Evolutionary conservation across 176 grass and related monocot species (phyloP).

Genomic region (Rhynchospora tenuis): DNA sequence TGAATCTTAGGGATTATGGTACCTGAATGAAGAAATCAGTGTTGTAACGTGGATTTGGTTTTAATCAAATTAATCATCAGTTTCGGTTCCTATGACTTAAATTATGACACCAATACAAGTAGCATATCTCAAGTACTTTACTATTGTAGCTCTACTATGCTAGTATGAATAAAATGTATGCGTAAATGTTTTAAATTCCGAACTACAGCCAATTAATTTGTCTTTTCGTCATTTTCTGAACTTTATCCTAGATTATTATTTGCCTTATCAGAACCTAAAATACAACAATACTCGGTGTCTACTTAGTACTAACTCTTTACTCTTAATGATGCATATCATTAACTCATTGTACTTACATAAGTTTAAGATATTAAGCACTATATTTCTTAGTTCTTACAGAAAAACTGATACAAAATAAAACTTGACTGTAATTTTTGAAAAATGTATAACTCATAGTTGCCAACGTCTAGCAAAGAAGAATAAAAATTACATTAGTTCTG

Average conservation of each 20-base stretch:
- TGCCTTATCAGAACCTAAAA: neutral
- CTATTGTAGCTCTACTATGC: neutral
- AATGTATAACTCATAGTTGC: neutral
- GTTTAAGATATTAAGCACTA: neutral
- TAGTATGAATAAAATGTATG: neutral
- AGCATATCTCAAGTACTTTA: neutral
- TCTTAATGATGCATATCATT: neutral
- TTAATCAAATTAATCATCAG: conserved; percentile 3
- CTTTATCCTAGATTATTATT: neutral
- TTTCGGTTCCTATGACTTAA: neutral
- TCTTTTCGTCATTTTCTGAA: neutral
- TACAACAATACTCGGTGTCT: neutral
- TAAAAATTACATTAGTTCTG: neutral
- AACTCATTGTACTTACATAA: neutral
- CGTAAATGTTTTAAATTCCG: neutral
- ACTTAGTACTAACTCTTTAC: neutral
- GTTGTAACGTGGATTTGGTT: neutral
- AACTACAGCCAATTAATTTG: neutral
- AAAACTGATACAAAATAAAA: neutral
- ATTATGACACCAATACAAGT: neutral
- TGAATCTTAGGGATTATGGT: neutral
- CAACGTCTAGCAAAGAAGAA: neutral
- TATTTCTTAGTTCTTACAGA: neutral
- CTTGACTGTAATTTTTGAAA: neutral
- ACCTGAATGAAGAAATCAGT: neutral